A percentile compares a stretch with the other conserved stretches of the same genome.
Evolutionary conservation across 495 filamentous ascomycete genomes (phyloP).

Genomic region (Aspergillus avenaceus): DNA sequence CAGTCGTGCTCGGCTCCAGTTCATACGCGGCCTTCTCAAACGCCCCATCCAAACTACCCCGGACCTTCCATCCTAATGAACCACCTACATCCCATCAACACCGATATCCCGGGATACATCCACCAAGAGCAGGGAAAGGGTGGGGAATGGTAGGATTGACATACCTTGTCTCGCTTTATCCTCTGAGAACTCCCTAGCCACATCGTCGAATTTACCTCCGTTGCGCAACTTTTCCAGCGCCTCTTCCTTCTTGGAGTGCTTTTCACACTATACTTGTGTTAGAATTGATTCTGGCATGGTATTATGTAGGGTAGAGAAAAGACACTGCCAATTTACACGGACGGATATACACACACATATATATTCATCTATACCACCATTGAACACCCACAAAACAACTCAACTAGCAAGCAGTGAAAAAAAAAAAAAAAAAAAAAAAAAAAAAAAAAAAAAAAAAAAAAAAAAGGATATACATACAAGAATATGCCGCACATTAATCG

Average conservation of each 20-base stretch:
- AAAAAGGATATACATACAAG: constrained; percentile 48
- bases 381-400: neutral
- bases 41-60: constrained; percentile 64
- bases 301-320: neutral
- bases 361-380: neutral
- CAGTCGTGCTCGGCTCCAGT: constrained; percentile 72
- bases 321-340: too few relatives aligned
- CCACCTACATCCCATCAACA: constrained; percentile 52
- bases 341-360: too few relatives aligned
- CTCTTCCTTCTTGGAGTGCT: constrained; percentile 84
- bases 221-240: constrained; percentile 72
- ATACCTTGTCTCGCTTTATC: constrained; percentile 82
- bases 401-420: neutral
- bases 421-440: neutral
- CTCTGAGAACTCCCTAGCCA: constrained; percentile 80
- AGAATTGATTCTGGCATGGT: neutral
- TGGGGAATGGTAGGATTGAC: constrained; percentile 8
- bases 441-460: constrained; percentile 1
- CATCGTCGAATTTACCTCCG: constrained; percentile 83
- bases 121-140: neutral
- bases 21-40: constrained; percentile 83
- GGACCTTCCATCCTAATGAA: constrained; percentile 76
- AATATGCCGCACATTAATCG: constrained; percentile 86
- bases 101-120: neutral
- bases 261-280: constrained; percentile 62